Evolutionary conservation across 495 filamentous ascomycete genomes (phyloP).

Genomic region (Penicillium diatomitis): DNA sequence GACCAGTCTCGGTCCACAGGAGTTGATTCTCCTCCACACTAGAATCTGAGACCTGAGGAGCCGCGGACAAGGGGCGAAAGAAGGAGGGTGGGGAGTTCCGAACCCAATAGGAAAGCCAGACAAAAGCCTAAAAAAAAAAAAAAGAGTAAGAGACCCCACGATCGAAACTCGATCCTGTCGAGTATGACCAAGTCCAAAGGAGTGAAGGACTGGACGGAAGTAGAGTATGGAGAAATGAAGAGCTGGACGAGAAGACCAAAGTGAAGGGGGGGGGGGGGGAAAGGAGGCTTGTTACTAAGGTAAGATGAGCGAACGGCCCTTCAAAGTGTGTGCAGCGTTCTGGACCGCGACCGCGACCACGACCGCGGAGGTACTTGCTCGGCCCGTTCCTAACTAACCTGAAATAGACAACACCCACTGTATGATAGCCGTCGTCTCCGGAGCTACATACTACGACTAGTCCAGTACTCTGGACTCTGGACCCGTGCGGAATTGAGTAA

Average conservation of each 20-base stretch:
- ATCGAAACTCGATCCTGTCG: not conserved
- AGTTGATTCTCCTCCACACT: constrained; percentile 6
- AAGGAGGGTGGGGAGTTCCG: constrained; percentile 1
- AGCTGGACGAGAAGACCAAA: constrained; percentile 1
- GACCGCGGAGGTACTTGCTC: no score
- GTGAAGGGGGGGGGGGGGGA: constrained; percentile 13
- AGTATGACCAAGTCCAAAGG: constrained; percentile 15
- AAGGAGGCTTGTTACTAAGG: not conserved
- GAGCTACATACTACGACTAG: no score
- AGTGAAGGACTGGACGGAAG: constrained; percentile 17
- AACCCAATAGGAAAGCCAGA: not conserved
- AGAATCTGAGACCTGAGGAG: constrained; percentile 9
- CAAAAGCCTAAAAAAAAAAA: not conserved
- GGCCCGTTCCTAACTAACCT: no score
- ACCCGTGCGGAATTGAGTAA: no score
- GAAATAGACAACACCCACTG: no score
- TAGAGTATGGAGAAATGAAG: not conserved
- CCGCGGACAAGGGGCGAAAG: constrained; percentile 2
- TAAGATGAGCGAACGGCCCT: no score
- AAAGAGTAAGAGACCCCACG: not conserved
- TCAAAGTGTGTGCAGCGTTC: no score
- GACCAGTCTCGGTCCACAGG: constrained; percentile 1
- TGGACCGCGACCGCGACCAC: no score
- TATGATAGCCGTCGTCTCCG: no score
- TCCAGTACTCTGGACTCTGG: no score